Evolutionary conservation across 164 flowering plant species (phyloP).

Genomic region (Annona squamosa): DNA sequence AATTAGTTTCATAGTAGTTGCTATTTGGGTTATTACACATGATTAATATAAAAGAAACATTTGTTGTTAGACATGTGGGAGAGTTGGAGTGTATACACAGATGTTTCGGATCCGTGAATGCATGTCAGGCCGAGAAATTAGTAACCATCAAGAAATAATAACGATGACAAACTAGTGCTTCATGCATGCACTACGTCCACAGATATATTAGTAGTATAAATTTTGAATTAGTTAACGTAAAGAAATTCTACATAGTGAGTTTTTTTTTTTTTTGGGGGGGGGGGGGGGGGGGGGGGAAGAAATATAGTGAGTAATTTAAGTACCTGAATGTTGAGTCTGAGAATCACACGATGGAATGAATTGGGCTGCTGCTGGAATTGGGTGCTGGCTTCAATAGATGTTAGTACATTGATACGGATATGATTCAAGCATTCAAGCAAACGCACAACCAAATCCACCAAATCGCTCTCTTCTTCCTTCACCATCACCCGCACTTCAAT

Average conservation of each 20-base stretch:
- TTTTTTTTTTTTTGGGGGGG: neutral
- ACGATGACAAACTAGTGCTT: neutral
- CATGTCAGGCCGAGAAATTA: no score
- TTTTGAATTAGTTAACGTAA: neutral
- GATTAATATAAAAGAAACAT: no score
- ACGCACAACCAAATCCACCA: slow-evolving; percentile 29
- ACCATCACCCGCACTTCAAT: slow-evolving; percentile 38
- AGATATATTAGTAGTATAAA: neutral
- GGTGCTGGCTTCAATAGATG: slow-evolving; percentile 41
- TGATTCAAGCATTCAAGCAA: slow-evolving; percentile 50
- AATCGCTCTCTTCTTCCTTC: slow-evolving; percentile 28
- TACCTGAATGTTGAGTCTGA: slow-evolving; percentile 45
- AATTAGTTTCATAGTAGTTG: no score
- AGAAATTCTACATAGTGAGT: neutral
- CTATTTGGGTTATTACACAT: no score
- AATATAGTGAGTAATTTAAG: neutral
- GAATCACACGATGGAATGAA: slow-evolving; percentile 15
- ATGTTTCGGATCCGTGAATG: no score
- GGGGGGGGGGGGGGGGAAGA: neutral
- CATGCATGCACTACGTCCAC: neutral
- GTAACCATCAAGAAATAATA: neutral
- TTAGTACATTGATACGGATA: slow-evolving; percentile 24
- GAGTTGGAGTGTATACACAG: no score
- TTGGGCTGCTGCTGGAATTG: slow-evolving; percentile 13
- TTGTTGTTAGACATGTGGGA: no score